phyloP scores from a whole-genome alignment of 192 early-diverging fungal genomes.

The Mycoemilia scoparia region DNA sequence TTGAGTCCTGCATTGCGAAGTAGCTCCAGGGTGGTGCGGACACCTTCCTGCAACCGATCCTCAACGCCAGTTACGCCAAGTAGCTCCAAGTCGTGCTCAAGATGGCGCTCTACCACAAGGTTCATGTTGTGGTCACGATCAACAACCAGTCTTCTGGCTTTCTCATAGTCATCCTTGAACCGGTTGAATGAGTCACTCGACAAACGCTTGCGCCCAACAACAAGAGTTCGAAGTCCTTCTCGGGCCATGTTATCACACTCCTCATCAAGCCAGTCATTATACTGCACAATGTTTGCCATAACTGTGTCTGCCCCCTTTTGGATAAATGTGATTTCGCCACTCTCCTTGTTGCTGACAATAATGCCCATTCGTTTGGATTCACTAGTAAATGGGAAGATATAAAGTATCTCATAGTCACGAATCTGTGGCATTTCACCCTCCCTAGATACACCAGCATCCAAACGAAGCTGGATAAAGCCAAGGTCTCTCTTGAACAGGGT shows the following conservation, averaged over 20 bases:
- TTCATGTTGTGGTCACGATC: conserved; percentile 54
- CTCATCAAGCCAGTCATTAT: conserved; percentile 94
- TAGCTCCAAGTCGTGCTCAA: conserved; percentile 78
- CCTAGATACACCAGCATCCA: conserved; percentile 17
- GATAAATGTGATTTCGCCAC: conserved; percentile 69
- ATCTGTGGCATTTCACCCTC: conserved; percentile 12
- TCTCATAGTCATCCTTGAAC: conserved; percentile 42
- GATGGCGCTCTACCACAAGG: conserved; percentile 36
- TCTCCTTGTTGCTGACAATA: conserved; percentile 46
- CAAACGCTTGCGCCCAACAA: conserved; percentile 70
- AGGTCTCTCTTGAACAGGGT: conserved; percentile 61
- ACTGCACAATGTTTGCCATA: conserved; percentile 72
- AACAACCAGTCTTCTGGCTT: conserved; percentile 50
- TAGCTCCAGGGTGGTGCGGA: conserved; percentile 72
- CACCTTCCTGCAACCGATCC: conserved; percentile 87
- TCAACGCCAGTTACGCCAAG: conserved; percentile 90
- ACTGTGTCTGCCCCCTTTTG: conserved; percentile 90
- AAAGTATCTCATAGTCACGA: conserved; percentile 62
- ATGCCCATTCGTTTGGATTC: conserved; percentile 97
- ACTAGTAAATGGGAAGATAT: conserved; percentile 97
- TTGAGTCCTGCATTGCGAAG: conserved; percentile 78
- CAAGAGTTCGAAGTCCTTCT: conserved; percentile 84
- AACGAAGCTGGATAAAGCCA: conserved; percentile 42
- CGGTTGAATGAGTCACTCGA: conserved; percentile 49
- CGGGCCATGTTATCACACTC: conserved; percentile 94